These are phyloP conservation scores for Phytomonas sp. DNA, from an alignment of 208 protist genomes.

Conservation along the genomic window DNA sequence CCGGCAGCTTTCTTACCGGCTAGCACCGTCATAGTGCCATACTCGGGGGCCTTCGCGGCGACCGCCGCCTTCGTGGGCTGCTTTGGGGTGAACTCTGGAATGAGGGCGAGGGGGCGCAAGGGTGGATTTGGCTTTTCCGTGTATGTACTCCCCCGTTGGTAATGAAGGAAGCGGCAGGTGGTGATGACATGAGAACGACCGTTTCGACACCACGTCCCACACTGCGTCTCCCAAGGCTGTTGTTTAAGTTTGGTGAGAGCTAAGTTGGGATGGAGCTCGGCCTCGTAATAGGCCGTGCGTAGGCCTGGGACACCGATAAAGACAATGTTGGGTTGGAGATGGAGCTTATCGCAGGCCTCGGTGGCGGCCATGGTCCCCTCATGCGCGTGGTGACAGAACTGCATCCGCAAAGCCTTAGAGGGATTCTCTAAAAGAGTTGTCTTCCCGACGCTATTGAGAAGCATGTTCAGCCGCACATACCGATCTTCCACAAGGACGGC, in stretches of 20 bases:
- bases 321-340: slow-evolving; percentile 55
- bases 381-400: slow-evolving; percentile 27
- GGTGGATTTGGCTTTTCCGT: slow-evolving; percentile 51
- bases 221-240: slow-evolving; percentile 32
- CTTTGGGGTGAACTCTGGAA: slow-evolving; percentile 50
- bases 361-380: slow-evolving; percentile 13
- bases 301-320: slow-evolving; percentile 52
- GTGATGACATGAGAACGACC: slow-evolving; percentile 54
- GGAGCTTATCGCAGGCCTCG: slow-evolving; percentile 36
- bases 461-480: slow-evolving; percentile 74
- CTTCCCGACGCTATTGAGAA: slow-evolving; percentile 46
- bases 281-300: slow-evolving; percentile 62
- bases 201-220: slow-evolving; percentile 59
- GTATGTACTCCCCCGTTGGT: slow-evolving; percentile 39
- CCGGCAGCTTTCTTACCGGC: slow-evolving; percentile 17
- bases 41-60: slow-evolving; percentile 18
- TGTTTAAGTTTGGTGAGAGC: slow-evolving; percentile 34
- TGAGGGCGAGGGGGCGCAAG: slow-evolving; percentile 30
- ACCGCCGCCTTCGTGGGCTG: slow-evolving; percentile 20
- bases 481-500: slow-evolving; percentile 47
- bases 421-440: slow-evolving; percentile 42
- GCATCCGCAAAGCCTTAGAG: slow-evolving; percentile 20
- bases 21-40: slow-evolving; percentile 15
- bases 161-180: slow-evolving; percentile 66
- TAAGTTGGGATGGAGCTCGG: slow-evolving; percentile 60